Conservation (phyloP, 2,329 filamentous ascomycete species). For the Fusarium praegraminearum region DNA sequence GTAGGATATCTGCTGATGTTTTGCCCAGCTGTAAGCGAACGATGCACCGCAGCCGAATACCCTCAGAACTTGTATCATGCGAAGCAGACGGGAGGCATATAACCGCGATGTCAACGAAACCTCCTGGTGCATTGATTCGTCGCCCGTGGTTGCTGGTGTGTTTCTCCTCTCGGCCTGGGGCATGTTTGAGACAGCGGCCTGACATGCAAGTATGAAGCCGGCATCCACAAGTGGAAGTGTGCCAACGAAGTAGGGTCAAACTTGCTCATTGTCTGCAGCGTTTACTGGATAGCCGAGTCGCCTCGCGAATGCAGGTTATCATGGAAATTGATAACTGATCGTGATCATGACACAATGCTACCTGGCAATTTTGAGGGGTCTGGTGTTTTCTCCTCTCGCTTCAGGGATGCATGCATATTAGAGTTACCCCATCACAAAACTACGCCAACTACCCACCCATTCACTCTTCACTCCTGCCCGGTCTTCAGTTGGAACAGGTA, state of each 20-base stretch:
- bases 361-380: too few species aligned
- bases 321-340: neutral
- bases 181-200: neutral
- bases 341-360: neutral
- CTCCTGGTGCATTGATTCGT: neutral
- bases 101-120: accelerated
- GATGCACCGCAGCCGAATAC: neutral
- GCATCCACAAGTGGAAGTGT: neutral
- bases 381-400: too few species aligned
- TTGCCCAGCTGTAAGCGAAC: neutral
- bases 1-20: neutral
- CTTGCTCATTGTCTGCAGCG: too few species aligned
- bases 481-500: neutral
- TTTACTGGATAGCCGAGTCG: neutral
- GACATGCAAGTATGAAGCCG: neutral
- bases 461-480: neutral
- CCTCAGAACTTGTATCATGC: neutral
- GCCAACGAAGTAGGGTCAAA: neutral
- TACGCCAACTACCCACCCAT: neutral
- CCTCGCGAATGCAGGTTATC: neutral
- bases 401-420: too few species aligned
- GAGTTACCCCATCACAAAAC: neutral
- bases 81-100: neutral
- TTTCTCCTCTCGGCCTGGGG: neutral
- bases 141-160: too few species aligned